Percentiles rank a stretch among this genome's conserved stretches.
These are phyloP conservation scores for Apiospora saccharicola DNA, from an alignment of 2,329 filamentous ascomycete species.

Conservation along the genomic window DNA sequence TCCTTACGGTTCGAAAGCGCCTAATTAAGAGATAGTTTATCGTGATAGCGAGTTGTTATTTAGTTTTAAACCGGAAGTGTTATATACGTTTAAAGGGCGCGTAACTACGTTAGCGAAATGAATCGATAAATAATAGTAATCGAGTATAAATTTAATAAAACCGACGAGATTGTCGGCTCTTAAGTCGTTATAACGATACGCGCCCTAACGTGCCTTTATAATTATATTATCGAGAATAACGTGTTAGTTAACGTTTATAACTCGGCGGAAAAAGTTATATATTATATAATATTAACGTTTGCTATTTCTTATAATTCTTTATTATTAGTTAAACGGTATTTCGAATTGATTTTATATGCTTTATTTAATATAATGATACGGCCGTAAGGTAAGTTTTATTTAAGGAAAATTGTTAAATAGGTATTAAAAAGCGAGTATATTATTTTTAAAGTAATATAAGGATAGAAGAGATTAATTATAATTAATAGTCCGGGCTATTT, in stretches of 20 bases:
- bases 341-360: slow-evolving; percentile 66
- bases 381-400: slow-evolving; percentile 56
- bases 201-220: neutral
- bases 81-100: slow-evolving; percentile 10
- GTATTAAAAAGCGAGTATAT: slow-evolving; percentile 79
- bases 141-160: slow-evolving; percentile 7
- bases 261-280: too few relatives aligned
- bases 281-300: too few relatives aligned
- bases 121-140: slow-evolving; percentile 19
- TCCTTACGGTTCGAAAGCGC: neutral
- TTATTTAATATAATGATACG: slow-evolving; percentile 76
- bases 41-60: neutral
- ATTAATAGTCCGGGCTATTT: slow-evolving; percentile 43
- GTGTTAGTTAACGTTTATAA: too few relatives aligned
- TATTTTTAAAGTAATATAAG: slow-evolving; percentile 70
- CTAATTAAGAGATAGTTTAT: neutral
- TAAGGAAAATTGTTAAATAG: slow-evolving; percentile 70
- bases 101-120: slow-evolving; percentile 15
- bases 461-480: slow-evolving; percentile 76
- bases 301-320: too few relatives aligned
- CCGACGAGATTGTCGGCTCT: slow-evolving; percentile 15
- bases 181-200: slow-evolving; percentile 18
- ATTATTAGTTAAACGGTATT: too few relatives aligned
- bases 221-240: too few relatives aligned
- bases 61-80: slow-evolving; percentile 2